These are phyloP conservation scores for Fusarium marasasianum DNA, from an alignment of 2,329 filamentous ascomycete species.

Conservation along the genomic window DNA sequence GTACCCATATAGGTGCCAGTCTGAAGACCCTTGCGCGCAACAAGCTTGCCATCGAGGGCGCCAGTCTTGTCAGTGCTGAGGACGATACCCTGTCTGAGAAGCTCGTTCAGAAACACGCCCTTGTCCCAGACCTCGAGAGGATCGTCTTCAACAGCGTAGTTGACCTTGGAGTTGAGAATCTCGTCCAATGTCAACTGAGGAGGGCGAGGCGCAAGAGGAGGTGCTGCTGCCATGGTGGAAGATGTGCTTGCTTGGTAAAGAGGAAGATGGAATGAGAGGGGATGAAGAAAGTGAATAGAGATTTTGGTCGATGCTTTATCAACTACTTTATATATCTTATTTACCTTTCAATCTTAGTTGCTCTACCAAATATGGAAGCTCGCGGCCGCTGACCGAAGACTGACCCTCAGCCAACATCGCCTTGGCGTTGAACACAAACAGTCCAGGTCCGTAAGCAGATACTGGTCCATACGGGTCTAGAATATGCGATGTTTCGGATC, in stretches of 20 bases:
- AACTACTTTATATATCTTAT: neutral
- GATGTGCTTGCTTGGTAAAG: neutral
- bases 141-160: constrained; percentile 1
- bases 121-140: constrained; percentile 21
- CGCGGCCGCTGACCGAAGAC: neutral
- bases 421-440: no score
- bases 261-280: neutral
- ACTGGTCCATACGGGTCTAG: neutral
- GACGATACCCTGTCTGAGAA: constrained; percentile 9
- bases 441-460: neutral
- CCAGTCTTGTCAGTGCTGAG: constrained; percentile 11
- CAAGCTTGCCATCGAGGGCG: neutral
- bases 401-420: neutral
- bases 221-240: neutral
- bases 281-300: neutral
- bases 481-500: neutral
- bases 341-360: neutral
- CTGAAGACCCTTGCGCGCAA: neutral
- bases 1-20: constrained; percentile 23
- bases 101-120: constrained; percentile 27
- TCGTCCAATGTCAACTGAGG: constrained; percentile 1
- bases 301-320: accelerated
- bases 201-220: neutral
- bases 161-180: constrained; percentile 17
- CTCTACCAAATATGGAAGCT: neutral